A percentile compares a stretch with the other conserved stretches of the same genome.
These are phyloP conservation scores for Dendrobium chrysotoxum DNA, from an alignment of 106 monocot species.

Conservation along the genomic window DNA sequence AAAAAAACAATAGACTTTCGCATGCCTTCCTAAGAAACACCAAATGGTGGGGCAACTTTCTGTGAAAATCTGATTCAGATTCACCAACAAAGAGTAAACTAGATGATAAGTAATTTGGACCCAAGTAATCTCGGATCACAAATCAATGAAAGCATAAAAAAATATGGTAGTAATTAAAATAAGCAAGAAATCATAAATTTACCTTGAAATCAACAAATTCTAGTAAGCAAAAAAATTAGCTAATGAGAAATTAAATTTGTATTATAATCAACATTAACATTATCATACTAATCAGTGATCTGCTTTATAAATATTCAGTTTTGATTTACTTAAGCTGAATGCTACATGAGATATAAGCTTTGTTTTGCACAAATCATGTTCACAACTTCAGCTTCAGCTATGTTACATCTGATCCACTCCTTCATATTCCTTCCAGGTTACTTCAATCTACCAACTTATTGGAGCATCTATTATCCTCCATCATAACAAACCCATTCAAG, in stretches of 20 bases:
- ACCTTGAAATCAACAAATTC: not conserved
- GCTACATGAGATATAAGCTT: not conserved
- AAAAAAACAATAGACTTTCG: not conserved
- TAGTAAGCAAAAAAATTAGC: not conserved
- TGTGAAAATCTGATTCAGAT: not conserved
- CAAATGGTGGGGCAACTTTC: no score
- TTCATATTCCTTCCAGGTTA: no score
- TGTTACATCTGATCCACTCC: no score
- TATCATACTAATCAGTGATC: not conserved
- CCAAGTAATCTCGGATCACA: no score
- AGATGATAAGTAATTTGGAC: no score
- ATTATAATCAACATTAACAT: not conserved
- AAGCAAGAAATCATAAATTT: not conserved
- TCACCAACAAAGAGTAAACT: not conserved
- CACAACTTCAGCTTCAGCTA: no score
- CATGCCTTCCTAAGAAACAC: no score
- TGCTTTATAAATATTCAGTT: not conserved
- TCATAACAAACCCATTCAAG: no score
- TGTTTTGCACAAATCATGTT: no score
- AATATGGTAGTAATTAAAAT: not conserved
- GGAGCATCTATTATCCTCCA: no score
- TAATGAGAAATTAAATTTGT: not conserved
- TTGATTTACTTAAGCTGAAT: not conserved
- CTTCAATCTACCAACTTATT: no score
- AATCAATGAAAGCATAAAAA: not conserved